Evolutionary conservation across 192 early-diverging fungal species (phyloP).

Genomic region (Piromyces sp.): DNA sequence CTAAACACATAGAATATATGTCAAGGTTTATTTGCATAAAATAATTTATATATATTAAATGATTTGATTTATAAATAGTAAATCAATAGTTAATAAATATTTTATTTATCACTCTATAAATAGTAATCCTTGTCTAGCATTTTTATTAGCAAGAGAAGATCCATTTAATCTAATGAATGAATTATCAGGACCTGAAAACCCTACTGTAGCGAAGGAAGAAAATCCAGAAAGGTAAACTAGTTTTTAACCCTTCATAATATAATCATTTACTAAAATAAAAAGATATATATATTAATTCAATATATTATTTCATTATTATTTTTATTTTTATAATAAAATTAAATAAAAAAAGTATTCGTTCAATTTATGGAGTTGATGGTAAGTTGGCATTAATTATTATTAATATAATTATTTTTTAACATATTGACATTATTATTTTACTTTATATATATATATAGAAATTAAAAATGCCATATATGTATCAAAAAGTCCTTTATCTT

Average conservation of each 20-base stretch:
- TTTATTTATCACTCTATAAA: neutral
- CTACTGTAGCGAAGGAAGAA: neutral
- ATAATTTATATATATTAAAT: neutral
- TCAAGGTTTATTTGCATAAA: no score
- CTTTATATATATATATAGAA: neutral
- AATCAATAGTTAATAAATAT: no score
- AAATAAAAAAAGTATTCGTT: neutral
- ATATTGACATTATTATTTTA: no score
- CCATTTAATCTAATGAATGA: neutral
- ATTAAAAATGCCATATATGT: neutral
- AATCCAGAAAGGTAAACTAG: neutral
- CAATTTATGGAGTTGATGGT: neutral
- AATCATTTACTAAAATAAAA: no score
- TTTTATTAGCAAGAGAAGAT: neutral
- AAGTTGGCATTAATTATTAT: neutral
- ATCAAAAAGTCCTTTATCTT: neutral
- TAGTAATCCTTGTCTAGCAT: neutral
- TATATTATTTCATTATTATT: no score
- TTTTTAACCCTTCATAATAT: no score
- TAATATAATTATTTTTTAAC: no score
- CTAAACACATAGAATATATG: neutral
- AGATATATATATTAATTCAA: no score
- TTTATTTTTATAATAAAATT: no score
- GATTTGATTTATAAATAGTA: no score
- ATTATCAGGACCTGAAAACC: neutral